A percentile compares a stretch with the other conserved stretches of the same genome.
Evolutionary conservation across 148 eudicot genomes (phyloP).

Genomic region (Persicaria maculosa): DNA sequence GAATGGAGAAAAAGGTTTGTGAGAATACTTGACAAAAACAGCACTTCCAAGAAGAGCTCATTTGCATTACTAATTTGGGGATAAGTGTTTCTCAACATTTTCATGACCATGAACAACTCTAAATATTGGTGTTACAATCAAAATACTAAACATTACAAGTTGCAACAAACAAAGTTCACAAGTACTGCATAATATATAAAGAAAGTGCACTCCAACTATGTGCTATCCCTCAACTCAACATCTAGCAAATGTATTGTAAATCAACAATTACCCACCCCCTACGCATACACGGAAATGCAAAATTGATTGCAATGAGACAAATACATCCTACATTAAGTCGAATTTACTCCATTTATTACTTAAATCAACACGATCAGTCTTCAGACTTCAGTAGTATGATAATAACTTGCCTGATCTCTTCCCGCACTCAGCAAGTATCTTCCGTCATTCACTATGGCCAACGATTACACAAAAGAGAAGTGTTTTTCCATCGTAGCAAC

Average conservation of each 20-base stretch:
- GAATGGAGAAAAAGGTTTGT: constrained; percentile 14
- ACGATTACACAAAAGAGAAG: constrained; percentile 71
- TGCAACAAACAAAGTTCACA: neutral
- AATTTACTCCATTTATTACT: too few relatives aligned
- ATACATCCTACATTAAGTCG: too few relatives aligned
- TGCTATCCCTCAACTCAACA: constrained; percentile 9
- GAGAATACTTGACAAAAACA: neutral
- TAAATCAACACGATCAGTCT: too few relatives aligned
- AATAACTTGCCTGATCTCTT: constrained; percentile 57
- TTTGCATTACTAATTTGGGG: neutral
- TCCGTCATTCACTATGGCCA: constrained; percentile 76
- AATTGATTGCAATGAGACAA: neutral
- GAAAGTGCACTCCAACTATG: neutral
- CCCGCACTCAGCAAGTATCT: constrained; percentile 77
- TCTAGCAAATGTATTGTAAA: neutral
- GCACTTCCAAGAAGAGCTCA: neutral
- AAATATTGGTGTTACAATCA: neutral
- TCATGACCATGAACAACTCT: neutral
- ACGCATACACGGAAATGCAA: neutral
- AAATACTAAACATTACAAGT: neutral
- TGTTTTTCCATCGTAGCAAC: constrained; percentile 69
- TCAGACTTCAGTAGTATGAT: too few relatives aligned
- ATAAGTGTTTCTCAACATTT: neutral
- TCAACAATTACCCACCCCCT: neutral
- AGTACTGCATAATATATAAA: neutral